These are phyloP conservation scores for Filosporella fistucella DNA, from an alignment of 495 filamentous ascomycete species.

Conservation along the genomic window DNA sequence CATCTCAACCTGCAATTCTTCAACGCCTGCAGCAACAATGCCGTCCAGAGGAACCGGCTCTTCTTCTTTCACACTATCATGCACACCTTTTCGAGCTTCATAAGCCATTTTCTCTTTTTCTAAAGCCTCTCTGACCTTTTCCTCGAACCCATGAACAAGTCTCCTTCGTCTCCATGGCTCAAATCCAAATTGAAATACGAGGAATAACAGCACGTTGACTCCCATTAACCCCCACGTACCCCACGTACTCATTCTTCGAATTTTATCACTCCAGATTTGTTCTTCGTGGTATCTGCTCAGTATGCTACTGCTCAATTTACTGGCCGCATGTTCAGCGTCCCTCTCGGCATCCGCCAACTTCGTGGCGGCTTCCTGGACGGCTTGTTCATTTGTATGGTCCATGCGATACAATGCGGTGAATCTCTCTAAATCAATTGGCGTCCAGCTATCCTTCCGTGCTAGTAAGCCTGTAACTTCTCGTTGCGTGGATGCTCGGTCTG, in stretches of 20 bases:
- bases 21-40: constrained; percentile 10
- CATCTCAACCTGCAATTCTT: constrained; percentile 19
- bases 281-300: constrained; percentile 94
- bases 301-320: constrained; percentile 71
- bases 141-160: constrained; percentile 72
- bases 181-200: constrained; percentile 86
- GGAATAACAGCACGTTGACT: constrained; percentile 83
- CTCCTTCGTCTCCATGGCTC: constrained; percentile 86
- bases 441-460: constrained; percentile 92
- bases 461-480: constrained; percentile 93
- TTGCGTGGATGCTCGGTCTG: constrained; percentile 77
- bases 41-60: constrained; percentile 15
- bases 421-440: constrained; percentile 79
- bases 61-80: not conserved
- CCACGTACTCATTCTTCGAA: constrained; percentile 93
- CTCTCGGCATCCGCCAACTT: constrained; percentile 69
- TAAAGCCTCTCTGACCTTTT: constrained; percentile 75
- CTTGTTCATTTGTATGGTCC: constrained; percentile 89
- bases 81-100: constrained; percentile 14
- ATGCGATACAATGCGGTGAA: constrained; percentile 90
- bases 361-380: constrained; percentile 70
- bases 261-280: constrained; percentile 98
- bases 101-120: constrained; percentile 59
- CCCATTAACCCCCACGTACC: constrained; percentile 98
- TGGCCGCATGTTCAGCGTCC: constrained; percentile 68